Evolutionary conservation across 495 filamentous ascomycete genomes (phyloP), one percentile per base, ranked within the genome.

Genomic region (Glonium stellatum): DNA sequence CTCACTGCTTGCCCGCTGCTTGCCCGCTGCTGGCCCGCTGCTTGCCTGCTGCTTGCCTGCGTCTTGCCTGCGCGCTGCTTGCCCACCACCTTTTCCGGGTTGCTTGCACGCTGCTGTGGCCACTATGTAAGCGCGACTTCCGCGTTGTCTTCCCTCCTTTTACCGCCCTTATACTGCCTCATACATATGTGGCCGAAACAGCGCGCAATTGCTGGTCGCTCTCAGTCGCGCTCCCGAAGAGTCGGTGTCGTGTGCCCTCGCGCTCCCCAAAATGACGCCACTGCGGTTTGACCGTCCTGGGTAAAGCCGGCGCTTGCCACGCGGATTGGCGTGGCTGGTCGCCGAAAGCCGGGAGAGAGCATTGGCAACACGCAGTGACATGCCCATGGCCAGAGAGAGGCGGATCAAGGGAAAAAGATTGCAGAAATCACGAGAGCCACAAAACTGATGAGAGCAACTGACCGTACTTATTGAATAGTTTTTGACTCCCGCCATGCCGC

Each of bases 401-500:
- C 23, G 19, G 21, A 25, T 12, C 8, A 51, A 51, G 5, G n/a
- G 18, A 27, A 51, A 51, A 15, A 1, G 25, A 23, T 15, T 23
- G 48, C 21, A 51, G 23, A 51, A 22, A 51, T 31, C 48, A 51
- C 48, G 48, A 51, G 21, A 51, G 48, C 21, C 3, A 15, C 2
- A 23, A n/a, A n/a, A 25, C 18, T 12, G 21, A 27, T 25, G 48
- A 51, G 31, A 31, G 1, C 23, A 9, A 51, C 48, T 51, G 18
- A 51, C 48, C 48, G 21, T 51, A 31, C 19, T 25, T 31, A 51
- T 51, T 15, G 48, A 51, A 22, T 51, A 51, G 48, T 22, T 51
- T 31, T 31, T 23, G 21, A 51, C 48, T 23, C 48, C 25, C 48
- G 48, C 10, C 48, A 51, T 51, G 3, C 13, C 39, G 39, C 18